Percentiles rank a stretch among this genome's conserved stretches.
phyloP scores from a whole-genome alignment of 441 rosid genomes.

The Brassica balearica region DNA sequence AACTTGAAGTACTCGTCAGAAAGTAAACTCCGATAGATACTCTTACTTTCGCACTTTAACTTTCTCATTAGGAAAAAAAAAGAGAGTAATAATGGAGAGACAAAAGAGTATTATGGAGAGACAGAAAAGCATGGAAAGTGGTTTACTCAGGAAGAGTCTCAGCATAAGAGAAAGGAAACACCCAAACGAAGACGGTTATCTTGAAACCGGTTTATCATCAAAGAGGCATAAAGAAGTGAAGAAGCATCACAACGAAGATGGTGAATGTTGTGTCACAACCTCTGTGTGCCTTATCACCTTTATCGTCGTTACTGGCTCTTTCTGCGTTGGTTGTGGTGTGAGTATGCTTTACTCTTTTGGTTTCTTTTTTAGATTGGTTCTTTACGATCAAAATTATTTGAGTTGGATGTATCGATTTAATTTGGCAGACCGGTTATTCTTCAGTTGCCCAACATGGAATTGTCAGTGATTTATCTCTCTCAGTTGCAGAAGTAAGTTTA shows the following conservation, averaged over 20 bases:
- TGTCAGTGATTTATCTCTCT: constrained; percentile 43
- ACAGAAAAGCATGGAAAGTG: constrained; percentile 42
- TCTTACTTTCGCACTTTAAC: background rate
- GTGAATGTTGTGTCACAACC: constrained; percentile 42
- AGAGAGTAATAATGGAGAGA: constrained; percentile 20
- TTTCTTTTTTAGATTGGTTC: background rate
- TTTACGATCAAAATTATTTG: background rate
- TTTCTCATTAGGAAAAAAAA: background rate
- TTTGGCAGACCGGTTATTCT: constrained; percentile 44
- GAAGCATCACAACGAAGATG: constrained; percentile 31
- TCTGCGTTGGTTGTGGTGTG: constrained; percentile 53
- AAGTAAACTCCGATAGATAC: background rate
- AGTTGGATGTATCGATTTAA: constrained; percentile 1
- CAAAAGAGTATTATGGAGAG: constrained; percentile 36
- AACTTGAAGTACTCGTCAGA: background rate
- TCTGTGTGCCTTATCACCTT: constrained; percentile 48
- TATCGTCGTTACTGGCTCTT: constrained; percentile 53
- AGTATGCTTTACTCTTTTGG: constrained; percentile 29
- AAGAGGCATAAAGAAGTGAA: constrained; percentile 18
- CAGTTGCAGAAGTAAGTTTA: constrained; percentile 40
- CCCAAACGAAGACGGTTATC: constrained; percentile 32
- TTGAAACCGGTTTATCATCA: constrained; percentile 34
- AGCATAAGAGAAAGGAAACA: constrained; percentile 39
- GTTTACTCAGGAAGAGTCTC: constrained; percentile 39
- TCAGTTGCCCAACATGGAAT: constrained; percentile 46